Base-by-base conservation (phyloP, 2,329 filamentous ascomycete species). In the Pseudogymnoascus sp. region DNA sequence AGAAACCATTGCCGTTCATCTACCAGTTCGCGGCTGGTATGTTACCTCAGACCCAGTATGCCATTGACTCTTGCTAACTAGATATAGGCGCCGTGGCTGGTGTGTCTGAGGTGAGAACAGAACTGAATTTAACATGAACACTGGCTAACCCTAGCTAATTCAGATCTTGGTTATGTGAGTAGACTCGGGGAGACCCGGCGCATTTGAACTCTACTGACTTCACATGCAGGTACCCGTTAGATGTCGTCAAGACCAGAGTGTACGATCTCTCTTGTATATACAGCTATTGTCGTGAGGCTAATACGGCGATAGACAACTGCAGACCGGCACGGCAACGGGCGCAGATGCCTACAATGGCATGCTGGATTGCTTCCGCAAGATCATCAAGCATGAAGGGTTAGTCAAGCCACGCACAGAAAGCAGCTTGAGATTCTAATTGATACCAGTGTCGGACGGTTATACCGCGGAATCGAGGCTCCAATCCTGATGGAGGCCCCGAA, bases 401-500 rank as follows among this genome's bases (percentile, higher is more conserved):
- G 81, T 69, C 49, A 55, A 25, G 22, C 39, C 11, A 36, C 30
- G 8, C 25, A 14, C 25, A 33, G n/a, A 33, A 33, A 19, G n/a
- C 25, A 55, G 33, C n/a, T 42, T 42, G 35, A 16, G 30, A 38
- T 38, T 42, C 35, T 60, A 42, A 42, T 23, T 4, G 5, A n/a
- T 58, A 28, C 23, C 70, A 94, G 91, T 64, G 87, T 90, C 77
- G 94, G 91, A 66, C 87, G 93, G 68, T 83, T 99, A 65, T 99
- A 99, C 81, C 91, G 94, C 69, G 94, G 94, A 73, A 99, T 99
- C 76, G 87, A 84, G 49, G 93, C 94, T 25, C 94, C 94, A 60
- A 97, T 99, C 73, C 84, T 97, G 69, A 99, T 99, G 93, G 93
- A 97, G 78, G 92, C 92, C 62, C 88, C 90, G 77, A 96, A 96